A percentile compares a stretch with the other conserved stretches of the same genome.
Evolutionary conservation across 2,329 filamentous ascomycete species (phyloP).

Genomic region (Fusarium lyarnte): DNA sequence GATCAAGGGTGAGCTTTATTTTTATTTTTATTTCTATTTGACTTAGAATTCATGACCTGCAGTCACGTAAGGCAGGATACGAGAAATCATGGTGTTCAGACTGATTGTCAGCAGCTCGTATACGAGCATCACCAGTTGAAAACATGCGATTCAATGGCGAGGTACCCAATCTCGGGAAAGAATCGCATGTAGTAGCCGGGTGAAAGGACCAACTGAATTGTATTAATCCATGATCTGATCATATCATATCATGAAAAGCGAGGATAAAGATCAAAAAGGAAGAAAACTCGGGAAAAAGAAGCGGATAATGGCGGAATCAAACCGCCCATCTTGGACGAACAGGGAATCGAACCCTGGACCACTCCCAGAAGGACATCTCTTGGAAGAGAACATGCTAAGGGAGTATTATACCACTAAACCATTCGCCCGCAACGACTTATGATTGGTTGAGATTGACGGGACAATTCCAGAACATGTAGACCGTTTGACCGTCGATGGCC

Average conservation of each 20-base stretch:
- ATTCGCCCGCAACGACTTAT: conserved; percentile 5
- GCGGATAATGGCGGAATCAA: conserved; percentile 9
- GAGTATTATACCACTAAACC: conserved; percentile 32
- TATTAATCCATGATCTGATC: neutral
- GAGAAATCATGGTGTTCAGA: neutral
- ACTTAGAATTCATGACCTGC: neutral
- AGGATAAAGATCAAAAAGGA: neutral
- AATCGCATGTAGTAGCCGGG: neutral
- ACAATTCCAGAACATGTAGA: rapidly evolving
- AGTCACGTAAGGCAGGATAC: neutral
- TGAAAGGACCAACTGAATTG: neutral
- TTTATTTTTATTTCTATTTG: neutral
- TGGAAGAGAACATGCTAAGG: conserved; percentile 12
- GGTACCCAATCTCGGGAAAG: neutral
- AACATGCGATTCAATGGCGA: neutral
- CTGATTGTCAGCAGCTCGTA: neutral
- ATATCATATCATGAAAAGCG: no score
- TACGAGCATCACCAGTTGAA: neutral
- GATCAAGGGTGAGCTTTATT: neutral
- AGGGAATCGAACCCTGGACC: conserved; percentile 36
- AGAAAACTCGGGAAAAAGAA: neutral
- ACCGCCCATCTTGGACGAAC: conserved; percentile 26
- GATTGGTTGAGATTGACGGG: rapidly evolving
- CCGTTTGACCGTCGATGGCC: rapidly evolving
- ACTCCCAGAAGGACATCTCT: conserved; percentile 14